A percentile compares a stretch with the other conserved stretches of the same genome.
These are phyloP conservation scores for Phoma herbarum DNA, from an alignment of 2,329 filamentous ascomycete genomes.

Conservation along the genomic window DNA sequence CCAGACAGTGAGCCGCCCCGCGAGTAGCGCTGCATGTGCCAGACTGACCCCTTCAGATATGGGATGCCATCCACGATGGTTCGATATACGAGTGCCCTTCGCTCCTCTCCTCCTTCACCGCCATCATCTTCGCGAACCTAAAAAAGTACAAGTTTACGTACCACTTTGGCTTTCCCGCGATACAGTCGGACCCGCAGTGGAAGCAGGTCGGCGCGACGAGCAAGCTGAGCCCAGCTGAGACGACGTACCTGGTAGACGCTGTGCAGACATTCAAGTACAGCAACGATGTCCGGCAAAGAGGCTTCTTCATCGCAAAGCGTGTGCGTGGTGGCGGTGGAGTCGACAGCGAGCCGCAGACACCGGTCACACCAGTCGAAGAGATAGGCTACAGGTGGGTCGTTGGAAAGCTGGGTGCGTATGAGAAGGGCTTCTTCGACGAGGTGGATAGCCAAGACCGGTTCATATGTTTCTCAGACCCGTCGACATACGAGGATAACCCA, in stretches of 20 bases:
- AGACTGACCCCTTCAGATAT: conserved; percentile 69
- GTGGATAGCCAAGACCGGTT: conserved; percentile 77
- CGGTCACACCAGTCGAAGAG: conserved; percentile 62
- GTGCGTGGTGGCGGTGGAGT: conserved; percentile 53
- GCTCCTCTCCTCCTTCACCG: conserved; percentile 84
- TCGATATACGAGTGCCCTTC: conserved; percentile 96
- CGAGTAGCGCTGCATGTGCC: neutral
- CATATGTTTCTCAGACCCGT: conserved; percentile 89
- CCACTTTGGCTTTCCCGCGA: conserved; percentile 94
- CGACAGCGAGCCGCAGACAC: conserved; percentile 54
- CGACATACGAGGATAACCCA: conserved; percentile 85
- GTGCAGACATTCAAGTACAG: conserved; percentile 89
- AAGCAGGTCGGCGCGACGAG: conserved; percentile 55
- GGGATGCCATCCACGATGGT: conserved; percentile 96
- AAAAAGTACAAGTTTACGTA: conserved; percentile 99
- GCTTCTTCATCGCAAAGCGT: conserved; percentile 95
- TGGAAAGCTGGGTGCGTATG: conserved; percentile 77
- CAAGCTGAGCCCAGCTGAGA: conserved; percentile 72
- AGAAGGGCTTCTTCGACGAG: conserved; percentile 85
- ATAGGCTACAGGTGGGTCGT: conserved; percentile 80
- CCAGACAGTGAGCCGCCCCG: conserved; percentile 67
- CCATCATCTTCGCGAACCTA: conserved; percentile 92
- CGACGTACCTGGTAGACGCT: conserved; percentile 78
- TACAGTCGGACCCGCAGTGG: conserved; percentile 90
- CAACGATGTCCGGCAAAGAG: conserved; percentile 83